phyloP scores from a whole-genome alignment of 179 eudicot genomes.

The Gypsophila paniculata region DNA sequence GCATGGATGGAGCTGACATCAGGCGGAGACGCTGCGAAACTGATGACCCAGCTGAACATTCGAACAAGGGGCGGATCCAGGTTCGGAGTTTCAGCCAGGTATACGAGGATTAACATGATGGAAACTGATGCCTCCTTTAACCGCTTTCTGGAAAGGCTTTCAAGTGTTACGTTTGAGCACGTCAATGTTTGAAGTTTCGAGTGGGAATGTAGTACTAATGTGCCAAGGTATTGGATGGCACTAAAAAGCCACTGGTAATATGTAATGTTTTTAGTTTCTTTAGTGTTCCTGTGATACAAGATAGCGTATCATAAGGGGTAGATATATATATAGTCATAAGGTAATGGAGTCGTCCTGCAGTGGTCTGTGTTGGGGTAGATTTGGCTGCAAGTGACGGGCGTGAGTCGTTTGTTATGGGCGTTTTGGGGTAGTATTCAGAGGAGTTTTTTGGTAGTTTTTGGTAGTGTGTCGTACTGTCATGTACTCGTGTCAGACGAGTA shows the following conservation, averaged over 20 bases:
- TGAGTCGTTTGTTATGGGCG: background rate
- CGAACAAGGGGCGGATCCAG: conserved; percentile 49
- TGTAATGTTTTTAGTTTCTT: too few relatives aligned
- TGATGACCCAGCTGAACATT: conserved; percentile 44
- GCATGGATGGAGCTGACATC: conserved; percentile 70
- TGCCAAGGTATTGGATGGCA: background rate
- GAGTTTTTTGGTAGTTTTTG: background rate
- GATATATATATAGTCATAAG: too few relatives aligned
- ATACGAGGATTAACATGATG: conserved; percentile 64
- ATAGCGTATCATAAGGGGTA: too few relatives aligned
- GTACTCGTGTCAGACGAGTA: too few relatives aligned
- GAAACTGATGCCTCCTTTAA: conserved; percentile 51
- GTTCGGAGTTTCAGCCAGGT: conserved; percentile 44
- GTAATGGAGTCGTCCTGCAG: background rate
- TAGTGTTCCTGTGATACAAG: too few relatives aligned
- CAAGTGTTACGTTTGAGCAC: conserved; percentile 24
- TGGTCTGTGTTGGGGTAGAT: background rate
- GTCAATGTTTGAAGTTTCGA: background rate
- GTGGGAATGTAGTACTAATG: background rate
- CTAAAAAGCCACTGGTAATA: too few relatives aligned
- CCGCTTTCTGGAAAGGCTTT: conserved; percentile 50
- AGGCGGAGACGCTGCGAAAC: conserved; percentile 41
- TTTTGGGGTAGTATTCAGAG: background rate
- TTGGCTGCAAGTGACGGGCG: background rate
- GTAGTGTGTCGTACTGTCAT: too few relatives aligned